Conservation (phyloP, 2,329 filamentous ascomycete genomes). For the Mycocentrospora acerina region DNA sequence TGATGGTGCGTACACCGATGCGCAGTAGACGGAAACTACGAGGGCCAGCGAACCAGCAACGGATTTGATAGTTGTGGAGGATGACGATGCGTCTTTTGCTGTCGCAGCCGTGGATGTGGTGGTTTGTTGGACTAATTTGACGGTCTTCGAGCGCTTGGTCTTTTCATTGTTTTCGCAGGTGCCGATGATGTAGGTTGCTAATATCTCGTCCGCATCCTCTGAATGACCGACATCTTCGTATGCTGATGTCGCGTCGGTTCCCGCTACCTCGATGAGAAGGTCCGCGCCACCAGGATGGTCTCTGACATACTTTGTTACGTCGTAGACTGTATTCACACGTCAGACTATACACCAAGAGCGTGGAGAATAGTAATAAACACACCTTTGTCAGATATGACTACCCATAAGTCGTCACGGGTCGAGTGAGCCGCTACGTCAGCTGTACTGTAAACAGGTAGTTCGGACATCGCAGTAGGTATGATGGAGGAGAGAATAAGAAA, state of each 20-base stretch:
- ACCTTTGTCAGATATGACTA: slow-evolving; percentile 53
- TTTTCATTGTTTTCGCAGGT: slow-evolving; percentile 13
- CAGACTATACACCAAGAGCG: neutral
- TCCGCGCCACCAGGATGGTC: slow-evolving; percentile 57
- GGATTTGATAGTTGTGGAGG: slow-evolving; percentile 8
- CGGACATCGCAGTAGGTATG: slow-evolving; percentile 9
- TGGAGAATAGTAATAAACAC: neutral
- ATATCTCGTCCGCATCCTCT: slow-evolving; percentile 48
- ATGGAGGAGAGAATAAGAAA: too few relatives aligned
- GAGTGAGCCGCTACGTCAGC: slow-evolving; percentile 55
- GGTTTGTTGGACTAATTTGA: slow-evolving; percentile 43
- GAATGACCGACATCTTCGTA: slow-evolving; percentile 51
- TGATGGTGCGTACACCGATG: slow-evolving; percentile 11
- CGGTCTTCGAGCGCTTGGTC: slow-evolving; percentile 27
- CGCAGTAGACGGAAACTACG: slow-evolving; percentile 12
- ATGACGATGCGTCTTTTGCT: slow-evolving; percentile 2
- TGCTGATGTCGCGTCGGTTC: slow-evolving; percentile 45
- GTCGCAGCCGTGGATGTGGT: neutral
- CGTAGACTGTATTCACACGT: slow-evolving; percentile 51
- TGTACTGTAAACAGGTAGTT: slow-evolving; percentile 13
- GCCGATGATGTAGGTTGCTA: slow-evolving; percentile 39
- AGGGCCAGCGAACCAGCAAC: slow-evolving; percentile 10
- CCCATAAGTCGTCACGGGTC: slow-evolving; percentile 53
- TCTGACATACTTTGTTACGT: slow-evolving; percentile 58
- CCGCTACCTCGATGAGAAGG: slow-evolving; percentile 44